Evolutionary conservation across 495 filamentous ascomycete species (phyloP), one percentile per base, ranked within the genome.

Genomic region (Chlorociboria aeruginascens): DNA sequence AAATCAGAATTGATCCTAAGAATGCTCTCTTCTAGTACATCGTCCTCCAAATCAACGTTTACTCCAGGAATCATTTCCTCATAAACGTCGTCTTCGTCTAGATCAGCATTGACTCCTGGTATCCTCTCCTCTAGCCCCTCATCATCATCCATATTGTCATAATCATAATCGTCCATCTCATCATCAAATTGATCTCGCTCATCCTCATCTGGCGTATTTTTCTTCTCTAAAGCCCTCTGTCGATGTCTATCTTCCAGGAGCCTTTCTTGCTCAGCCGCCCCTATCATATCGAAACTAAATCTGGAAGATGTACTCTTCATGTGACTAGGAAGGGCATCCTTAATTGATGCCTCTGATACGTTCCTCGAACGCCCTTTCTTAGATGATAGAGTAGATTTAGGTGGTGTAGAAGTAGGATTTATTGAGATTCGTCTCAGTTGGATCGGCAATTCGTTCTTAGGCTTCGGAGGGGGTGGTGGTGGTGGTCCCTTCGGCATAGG

Each of bases 271-370:
- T 74, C 74, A 6, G 83, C 80, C 11, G 85, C 79, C 31, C 85
- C 87, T n/a, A 82, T 78, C 74, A 95, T 85, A 57, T 95, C 88
- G 56, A 96, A 96, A 58, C 87, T 93, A 55, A 96, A 95, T 8
- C 89, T 71, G 2, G 86, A 93, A 0, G 88, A 84, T 45, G 82
- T 90, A 61, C 86, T 90, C 54, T 83, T 89, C 61, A 89, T 80
- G 61, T 89, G 86, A 53, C 71, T 83, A 0, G 85, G 84, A 30
- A 65, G 28, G 20, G 58, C 45, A 50, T 71, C 69, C 25, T 65
- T 63, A 13, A 74, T 35, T 0, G 78, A 75, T 3, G 74, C 73
- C 6, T 74, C 59, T 12, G 62, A 62, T 4, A 66, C 62, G 38
- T 63, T 63, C 20, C 68, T 60, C 6, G 67, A 61, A 52, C 46